Percentiles rank a stretch among this genome's conserved stretches.
Conservation (phyloP, 2,329 filamentous ascomycete species). For the Paecilomyces formosus region DNA sequence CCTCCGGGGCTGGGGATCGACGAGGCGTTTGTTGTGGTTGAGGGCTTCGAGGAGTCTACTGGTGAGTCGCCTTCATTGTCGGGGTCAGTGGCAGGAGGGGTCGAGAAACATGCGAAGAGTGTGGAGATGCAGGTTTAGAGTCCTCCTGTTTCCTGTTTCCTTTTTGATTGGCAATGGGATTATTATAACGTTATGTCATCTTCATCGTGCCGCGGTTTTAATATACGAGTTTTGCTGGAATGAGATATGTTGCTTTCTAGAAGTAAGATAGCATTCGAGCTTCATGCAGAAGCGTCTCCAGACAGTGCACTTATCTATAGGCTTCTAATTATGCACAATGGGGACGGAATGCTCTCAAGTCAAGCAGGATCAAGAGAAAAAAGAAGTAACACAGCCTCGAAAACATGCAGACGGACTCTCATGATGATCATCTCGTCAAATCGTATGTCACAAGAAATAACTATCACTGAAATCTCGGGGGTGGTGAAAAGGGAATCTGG, state of each 20-base stretch:
- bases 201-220: neutral
- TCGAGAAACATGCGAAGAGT: neutral
- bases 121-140: neutral
- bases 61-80: neutral
- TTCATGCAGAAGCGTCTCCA: neutral
- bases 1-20: constrained; percentile 11
- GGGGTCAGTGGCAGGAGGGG: neutral
- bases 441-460: neutral
- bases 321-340: neutral
- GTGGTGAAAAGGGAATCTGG: neutral
- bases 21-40: constrained; percentile 8
- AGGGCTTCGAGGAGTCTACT: neutral
- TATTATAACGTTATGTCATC: neutral
- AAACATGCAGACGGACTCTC: neutral
- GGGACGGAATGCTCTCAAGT: neutral
- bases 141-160: neutral
- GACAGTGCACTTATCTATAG: neutral
- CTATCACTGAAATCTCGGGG: neutral
- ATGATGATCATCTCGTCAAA: neutral
- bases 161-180: neutral
- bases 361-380: neutral
- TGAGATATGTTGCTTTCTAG: too few species aligned
- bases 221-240: too few species aligned
- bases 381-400: neutral
- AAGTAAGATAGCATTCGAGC: neutral